Conservation (phyloP, 2,329 filamentous ascomycete species). For the Knoxdaviesia capensis region DNA sequence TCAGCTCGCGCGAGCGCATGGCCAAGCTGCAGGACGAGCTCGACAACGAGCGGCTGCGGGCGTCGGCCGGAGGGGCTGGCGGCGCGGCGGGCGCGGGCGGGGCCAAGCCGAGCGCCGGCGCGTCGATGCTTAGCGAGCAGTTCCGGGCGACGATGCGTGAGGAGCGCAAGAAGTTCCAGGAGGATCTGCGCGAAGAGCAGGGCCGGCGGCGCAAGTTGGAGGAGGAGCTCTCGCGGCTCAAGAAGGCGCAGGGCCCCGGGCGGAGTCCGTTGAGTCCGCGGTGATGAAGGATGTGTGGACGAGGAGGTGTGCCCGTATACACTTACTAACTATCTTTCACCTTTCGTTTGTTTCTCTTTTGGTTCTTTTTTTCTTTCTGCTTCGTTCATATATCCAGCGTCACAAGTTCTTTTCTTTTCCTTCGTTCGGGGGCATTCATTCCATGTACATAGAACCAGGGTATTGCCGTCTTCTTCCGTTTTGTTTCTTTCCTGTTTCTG, state of each 20-base stretch:
- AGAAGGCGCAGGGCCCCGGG: constrained; percentile 19
- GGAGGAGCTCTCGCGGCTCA: constrained; percentile 26
- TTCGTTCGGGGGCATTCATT: too few species aligned
- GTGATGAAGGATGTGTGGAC: too few species aligned
- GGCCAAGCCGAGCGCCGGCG: constrained; percentile 19
- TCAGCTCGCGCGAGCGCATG: constrained; percentile 15
- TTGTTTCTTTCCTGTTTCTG: neutral
- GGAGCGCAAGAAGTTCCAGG: constrained; percentile 35
- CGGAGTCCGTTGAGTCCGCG: constrained; percentile 21
- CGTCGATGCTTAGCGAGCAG: constrained; percentile 33
- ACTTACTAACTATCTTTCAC: neutral
- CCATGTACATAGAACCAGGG: too few species aligned
- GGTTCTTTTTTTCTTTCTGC: neutral
- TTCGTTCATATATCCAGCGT: neutral
- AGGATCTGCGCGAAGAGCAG: constrained; percentile 32
- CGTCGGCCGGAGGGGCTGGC: constrained; percentile 4
- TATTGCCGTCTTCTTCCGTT: neutral
- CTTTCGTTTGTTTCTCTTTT: neutral
- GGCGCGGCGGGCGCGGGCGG: constrained; percentile 13
- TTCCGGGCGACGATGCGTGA: constrained; percentile 34
- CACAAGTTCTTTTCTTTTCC: neutral
- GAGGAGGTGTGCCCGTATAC: too few species aligned
- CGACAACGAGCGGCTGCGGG: constrained; percentile 27
- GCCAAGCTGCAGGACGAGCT: constrained; percentile 27
- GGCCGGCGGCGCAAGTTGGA: constrained; percentile 24